Conservation (phyloP, 768 basidiomycete genomes). For the Kwoniella europaea region DNA sequence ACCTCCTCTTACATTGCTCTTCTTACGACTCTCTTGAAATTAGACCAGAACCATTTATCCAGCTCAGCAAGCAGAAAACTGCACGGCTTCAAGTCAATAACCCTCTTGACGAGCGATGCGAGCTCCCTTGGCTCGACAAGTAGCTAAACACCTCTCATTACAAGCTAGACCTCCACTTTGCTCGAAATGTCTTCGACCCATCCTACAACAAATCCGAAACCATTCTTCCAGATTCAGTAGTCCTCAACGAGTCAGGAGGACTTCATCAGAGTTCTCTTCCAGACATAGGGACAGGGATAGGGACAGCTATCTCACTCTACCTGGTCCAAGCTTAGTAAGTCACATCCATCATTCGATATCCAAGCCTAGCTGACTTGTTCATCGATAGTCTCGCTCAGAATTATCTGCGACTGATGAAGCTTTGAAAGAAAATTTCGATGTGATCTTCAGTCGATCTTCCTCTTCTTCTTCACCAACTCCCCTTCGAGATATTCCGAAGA, state of each 20-base stretch:
- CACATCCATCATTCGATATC: neutral
- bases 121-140: constrained; percentile 1
- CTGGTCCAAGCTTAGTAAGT: constrained; percentile 11
- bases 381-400: constrained; percentile 2
- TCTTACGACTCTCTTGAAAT: neutral
- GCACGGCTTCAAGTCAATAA: neutral
- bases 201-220: neutral
- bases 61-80: neutral
- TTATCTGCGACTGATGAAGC: neutral
- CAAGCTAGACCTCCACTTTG: constrained; percentile 2
- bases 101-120: neutral
- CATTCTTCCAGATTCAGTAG: neutral
- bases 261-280: constrained; percentile 18
- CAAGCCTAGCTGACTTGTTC: neutral
- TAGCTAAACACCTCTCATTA: neutral
- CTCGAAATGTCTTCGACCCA: constrained; percentile 14
- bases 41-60: too few species aligned
- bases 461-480: neutral
- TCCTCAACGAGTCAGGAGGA: constrained; percentile 2
- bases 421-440: neutral
- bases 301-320: neutral
- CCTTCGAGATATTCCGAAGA: neutral
- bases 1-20: neutral
- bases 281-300: neutral
- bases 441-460: neutral